phyloP scores from a whole-genome alignment of 2,329 filamentous ascomycete species.

The Cordyceps fumosorosea region DNA sequence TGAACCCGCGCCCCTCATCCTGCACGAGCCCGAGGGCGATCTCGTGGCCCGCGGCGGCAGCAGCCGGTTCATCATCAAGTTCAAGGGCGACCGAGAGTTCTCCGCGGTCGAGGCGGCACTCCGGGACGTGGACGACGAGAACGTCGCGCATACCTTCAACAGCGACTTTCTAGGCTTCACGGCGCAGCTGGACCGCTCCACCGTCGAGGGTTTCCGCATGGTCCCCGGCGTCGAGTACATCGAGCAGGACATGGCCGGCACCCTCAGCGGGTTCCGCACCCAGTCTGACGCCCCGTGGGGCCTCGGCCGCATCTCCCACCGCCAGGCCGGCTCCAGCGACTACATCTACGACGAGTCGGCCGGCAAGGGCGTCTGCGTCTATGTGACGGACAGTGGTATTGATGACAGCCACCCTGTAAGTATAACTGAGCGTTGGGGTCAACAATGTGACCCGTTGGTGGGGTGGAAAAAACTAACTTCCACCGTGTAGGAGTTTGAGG shows the following conservation, averaged over 20 bases:
- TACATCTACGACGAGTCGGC: constrained; percentile 27
- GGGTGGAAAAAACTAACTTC: background rate
- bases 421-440: background rate
- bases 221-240: constrained; percentile 12
- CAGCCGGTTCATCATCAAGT: constrained; percentile 12
- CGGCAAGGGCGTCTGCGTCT: constrained; percentile 29
- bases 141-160: constrained; percentile 1
- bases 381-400: constrained; percentile 36
- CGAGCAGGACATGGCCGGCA: constrained; percentile 7
- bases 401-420: constrained; percentile 14
- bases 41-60: background rate
- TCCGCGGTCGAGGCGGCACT: background rate
- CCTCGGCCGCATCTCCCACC: constrained; percentile 17
- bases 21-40: background rate
- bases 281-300: constrained; percentile 21
- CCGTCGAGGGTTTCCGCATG: constrained; percentile 1
- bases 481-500: constrained; percentile 14
- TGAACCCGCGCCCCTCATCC: constrained; percentile 4
- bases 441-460: too few relatives aligned
- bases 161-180: constrained; percentile 6
- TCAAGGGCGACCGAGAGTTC: background rate
- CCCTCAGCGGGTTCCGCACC: constrained; percentile 4
- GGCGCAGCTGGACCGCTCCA: background rate
- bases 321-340: constrained; percentile 13
- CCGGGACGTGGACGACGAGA: background rate